Base-by-base conservation (phyloP, 768 basidiomycete species). In the Cubamyces sp. region DNA sequence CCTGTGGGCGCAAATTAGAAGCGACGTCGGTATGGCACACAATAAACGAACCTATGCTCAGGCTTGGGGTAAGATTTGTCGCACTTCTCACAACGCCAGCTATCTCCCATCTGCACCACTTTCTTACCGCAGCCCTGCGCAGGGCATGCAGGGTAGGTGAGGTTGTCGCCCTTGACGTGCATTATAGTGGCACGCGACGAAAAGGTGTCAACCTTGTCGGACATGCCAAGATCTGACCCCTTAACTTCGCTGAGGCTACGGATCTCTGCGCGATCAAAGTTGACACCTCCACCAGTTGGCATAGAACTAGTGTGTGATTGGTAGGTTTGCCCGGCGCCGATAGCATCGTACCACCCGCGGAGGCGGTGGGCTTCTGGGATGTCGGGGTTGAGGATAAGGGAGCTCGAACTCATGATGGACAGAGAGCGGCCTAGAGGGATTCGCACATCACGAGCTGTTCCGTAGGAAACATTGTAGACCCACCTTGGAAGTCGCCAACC, bases 31-130 rank as follows among this genome's bases (percentile, higher is more conserved):
- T 23, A 12, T 28, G 50, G 52, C 18, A 2, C 1, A 21, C 14
- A 6, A 3, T 25, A 3, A 6, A 79, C 85, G 64, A 66, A 96
- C 96, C 96, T 82, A 71, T 94, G 82, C 66, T 92, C 85, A 3
- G 96, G 95, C 34, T 81, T 78, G 1, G 82, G 79, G 69, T 83
- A 90, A 25, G 74, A 82, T 72, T 82, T 84, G 54, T 91, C 85
- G 72, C 96, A 98, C 75, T 95, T 98, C 72, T 98, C 97, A 73
- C 97, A 98, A 47, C 84, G 78, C 94, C 94, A 98, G n/a, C 79
- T 81, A 45, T 79, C 81, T n/a, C 80, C 81, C 19, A 80, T 74
- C 57, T 91, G 82, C 1, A 84, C 74, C 5, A 98, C 91, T 75
- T 98, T 99, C 79, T 98, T 98, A 76, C 83, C 91, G 75, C 96